Evolutionary conservation across 1,139 yeast genomes (phyloP).

Genomic region (Casaregolazyma suthepensis): DNA sequence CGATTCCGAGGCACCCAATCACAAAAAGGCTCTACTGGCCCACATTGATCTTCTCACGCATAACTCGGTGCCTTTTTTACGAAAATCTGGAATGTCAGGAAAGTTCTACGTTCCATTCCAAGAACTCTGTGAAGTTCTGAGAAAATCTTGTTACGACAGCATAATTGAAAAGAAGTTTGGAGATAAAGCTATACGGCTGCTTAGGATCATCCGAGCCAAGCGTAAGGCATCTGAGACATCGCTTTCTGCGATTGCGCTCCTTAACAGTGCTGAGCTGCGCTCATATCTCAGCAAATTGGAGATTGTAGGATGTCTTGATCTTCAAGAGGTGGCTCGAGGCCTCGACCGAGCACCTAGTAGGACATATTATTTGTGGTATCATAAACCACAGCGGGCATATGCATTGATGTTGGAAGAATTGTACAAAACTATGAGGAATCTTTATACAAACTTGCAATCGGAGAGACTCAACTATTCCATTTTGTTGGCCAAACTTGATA

Average conservation of each 20-base stretch:
- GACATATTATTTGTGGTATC: constrained; percentile 77
- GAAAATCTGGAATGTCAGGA: constrained; percentile 32
- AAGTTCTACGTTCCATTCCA: constrained; percentile 39
- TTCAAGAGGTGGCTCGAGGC: constrained; percentile 88
- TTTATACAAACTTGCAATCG: constrained; percentile 49
- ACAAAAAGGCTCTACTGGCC: constrained; percentile 13
- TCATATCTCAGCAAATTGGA: constrained; percentile 36
- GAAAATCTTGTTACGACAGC: constrained; percentile 54
- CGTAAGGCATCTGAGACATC: constrained; percentile 79
- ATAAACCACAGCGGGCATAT: constrained; percentile 49
- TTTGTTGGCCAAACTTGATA: constrained; percentile 68
- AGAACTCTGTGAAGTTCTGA: constrained; percentile 35
- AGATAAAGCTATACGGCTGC: constrained; percentile 52
- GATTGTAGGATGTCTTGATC: constrained; percentile 36
- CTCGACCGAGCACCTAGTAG: constrained; percentile 89
- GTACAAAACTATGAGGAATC: constrained; percentile 63
- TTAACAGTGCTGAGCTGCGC: constrained; percentile 73
- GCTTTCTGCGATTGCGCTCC: constrained; percentile 66
- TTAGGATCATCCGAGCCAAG: constrained; percentile 61
- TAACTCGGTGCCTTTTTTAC: constrained; percentile 26
- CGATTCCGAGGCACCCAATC: neutral
- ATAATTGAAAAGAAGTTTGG: constrained; percentile 43
- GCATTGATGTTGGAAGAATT: constrained; percentile 47
- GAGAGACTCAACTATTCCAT: constrained; percentile 60
- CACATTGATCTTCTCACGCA: constrained; percentile 35